Conservation (phyloP, 495 filamentous ascomycete species). For the Podospora pseudopauciseta region DNA sequence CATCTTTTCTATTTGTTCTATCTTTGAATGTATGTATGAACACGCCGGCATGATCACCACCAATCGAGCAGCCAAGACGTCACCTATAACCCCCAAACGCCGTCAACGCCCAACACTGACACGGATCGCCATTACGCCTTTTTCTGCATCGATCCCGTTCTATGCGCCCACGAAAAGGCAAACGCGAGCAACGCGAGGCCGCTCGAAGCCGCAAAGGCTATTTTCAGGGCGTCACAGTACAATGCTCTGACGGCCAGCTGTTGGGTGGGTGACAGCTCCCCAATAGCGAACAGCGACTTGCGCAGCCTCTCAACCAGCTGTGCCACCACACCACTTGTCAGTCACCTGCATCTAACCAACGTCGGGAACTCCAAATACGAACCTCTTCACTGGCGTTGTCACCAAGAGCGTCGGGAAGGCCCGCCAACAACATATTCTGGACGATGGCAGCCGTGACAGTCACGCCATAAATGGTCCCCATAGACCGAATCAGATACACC, state of each 20-base stretch:
- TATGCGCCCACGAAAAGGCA: slow-evolving; percentile 29
- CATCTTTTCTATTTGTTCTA: not conserved
- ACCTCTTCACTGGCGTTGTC: slow-evolving; percentile 34
- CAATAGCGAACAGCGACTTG: slow-evolving; percentile 52
- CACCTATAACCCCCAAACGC: not conserved
- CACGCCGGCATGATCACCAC: not conserved
- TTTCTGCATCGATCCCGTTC: slow-evolving; percentile 26
- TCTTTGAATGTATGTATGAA: not conserved
- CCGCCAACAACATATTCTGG: slow-evolving; percentile 56
- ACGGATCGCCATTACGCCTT: slow-evolving; percentile 2
- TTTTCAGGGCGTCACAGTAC: slow-evolving; percentile 48
- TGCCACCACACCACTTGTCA: not conserved
- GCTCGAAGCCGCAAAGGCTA: slow-evolving; percentile 49
- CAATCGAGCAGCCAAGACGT: not conserved
- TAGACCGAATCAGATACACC: slow-evolving; percentile 60
- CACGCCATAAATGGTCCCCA: slow-evolving; percentile 63
- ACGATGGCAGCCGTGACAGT: slow-evolving; percentile 59
- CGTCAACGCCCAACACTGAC: not conserved
- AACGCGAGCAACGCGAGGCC: slow-evolving; percentile 38
- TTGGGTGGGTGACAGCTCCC: slow-evolving; percentile 43
- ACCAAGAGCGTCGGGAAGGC: slow-evolving; percentile 51
- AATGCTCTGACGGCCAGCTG: slow-evolving; percentile 48
- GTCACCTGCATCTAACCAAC: not conserved
- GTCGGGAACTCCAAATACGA: slow-evolving; percentile 1
- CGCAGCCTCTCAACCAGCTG: slow-evolving; percentile 52